Evolutionary conservation across 768 basidiomycete genomes (phyloP).

Genomic region (Xerocomus spinulosus): DNA sequence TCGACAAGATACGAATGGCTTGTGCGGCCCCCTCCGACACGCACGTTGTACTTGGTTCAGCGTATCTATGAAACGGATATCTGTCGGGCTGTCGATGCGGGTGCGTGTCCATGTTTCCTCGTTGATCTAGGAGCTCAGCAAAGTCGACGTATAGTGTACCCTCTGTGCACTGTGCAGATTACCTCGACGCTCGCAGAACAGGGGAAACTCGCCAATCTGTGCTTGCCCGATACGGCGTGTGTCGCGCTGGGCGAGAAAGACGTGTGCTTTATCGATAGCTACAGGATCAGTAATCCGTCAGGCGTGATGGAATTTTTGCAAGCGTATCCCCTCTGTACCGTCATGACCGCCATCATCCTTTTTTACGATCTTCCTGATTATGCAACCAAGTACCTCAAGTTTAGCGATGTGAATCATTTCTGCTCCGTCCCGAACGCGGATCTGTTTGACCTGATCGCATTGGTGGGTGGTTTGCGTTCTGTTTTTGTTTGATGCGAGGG

Average conservation of each 20-base stretch:
- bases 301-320: conserved; percentile 7
- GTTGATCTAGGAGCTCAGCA: no score
- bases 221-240: neutral
- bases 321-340: conserved; percentile 3
- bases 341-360: neutral
- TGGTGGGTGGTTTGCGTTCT: neutral
- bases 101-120: neutral
- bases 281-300: neutral
- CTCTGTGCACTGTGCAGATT: no score
- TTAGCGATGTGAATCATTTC: conserved; percentile 7
- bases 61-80: conserved; percentile 3
- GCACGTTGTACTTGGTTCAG: neutral
- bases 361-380: neutral
- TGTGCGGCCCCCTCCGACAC: conserved; percentile 1
- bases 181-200: neutral
- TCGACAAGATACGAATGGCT: conserved; percentile 8
- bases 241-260: neutral
- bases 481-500: neutral
- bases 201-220: neutral
- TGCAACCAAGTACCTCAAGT: neutral
- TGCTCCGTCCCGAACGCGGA: neutral
- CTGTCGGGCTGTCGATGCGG: neutral
- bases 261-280: neutral
- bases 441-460: conserved; percentile 7
- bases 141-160: no score